A percentile compares a stretch with the other conserved stretches of the same genome.
Evolutionary conservation across 148 eudicot genomes (phyloP).

Genomic region (Nepenthes mirabilis): DNA sequence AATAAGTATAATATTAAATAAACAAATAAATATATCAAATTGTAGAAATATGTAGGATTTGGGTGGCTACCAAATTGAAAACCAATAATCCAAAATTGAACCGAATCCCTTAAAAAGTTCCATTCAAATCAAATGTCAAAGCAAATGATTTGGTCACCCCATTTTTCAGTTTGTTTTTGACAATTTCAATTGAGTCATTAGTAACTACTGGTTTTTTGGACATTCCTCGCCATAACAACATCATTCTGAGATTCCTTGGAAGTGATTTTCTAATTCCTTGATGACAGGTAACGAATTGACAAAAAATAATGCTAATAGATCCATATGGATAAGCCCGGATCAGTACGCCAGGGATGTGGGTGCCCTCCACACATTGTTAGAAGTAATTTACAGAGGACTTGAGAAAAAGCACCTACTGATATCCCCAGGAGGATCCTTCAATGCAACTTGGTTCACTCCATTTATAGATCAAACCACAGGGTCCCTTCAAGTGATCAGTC

Average conservation of each 20-base stretch:
- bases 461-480: constrained; percentile 30
- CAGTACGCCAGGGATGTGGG: constrained; percentile 41
- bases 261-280: background rate
- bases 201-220: too few relatives aligned
- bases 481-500: constrained; percentile 30
- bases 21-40: too few relatives aligned
- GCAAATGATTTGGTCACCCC: too few relatives aligned
- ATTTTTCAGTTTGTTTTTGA: background rate
- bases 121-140: too few relatives aligned
- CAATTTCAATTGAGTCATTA: background rate
- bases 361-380: constrained; percentile 20
- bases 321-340: constrained; percentile 32
- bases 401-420: constrained; percentile 25
- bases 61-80: too few relatives aligned
- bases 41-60: too few relatives aligned
- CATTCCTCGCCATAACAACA: background rate
- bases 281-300: constrained; percentile 50
- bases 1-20: too few relatives aligned
- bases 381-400: constrained; percentile 19
- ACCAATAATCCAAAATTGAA: too few relatives aligned
- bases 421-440: constrained; percentile 57
- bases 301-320: constrained; percentile 25
- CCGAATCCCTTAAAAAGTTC: too few relatives aligned
- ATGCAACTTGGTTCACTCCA: constrained; percentile 33
- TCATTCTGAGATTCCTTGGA: background rate